phyloP scores from a whole-genome alignment of 164 flowering plant genomes.

The Malania oleifera region DNA sequence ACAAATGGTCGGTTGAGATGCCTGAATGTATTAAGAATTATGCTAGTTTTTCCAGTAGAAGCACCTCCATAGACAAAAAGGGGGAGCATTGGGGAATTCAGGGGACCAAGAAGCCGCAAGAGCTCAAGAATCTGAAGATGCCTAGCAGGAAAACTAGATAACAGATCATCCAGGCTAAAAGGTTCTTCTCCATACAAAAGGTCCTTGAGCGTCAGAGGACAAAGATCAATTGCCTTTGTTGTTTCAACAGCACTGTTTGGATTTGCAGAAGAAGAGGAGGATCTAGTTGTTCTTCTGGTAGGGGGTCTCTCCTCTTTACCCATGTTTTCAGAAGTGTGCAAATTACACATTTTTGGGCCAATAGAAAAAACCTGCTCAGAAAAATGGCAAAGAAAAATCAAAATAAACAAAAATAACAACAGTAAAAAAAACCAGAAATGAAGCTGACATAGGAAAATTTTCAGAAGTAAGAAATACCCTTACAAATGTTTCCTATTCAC shows the following conservation, averaged over 20 bases:
- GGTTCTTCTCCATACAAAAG: slow-evolving; percentile 40
- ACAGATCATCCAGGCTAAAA: slow-evolving; percentile 41
- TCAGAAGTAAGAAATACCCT: too few relatives aligned
- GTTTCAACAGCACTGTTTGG: slow-evolving; percentile 19
- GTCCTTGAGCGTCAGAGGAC: slow-evolving; percentile 30
- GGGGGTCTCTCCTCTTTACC: slow-evolving; percentile 40
- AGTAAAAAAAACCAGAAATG: too few relatives aligned
- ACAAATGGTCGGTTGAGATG: slow-evolving; percentile 84
- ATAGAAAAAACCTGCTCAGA: not conserved
- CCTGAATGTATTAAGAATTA: slow-evolving; percentile 52
- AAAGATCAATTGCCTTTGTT: slow-evolving; percentile 18
- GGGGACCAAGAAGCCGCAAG: slow-evolving; percentile 59
- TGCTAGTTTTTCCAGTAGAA: slow-evolving; percentile 81
- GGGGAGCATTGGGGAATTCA: slow-evolving; percentile 67
- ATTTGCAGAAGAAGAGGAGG: slow-evolving; percentile 25
- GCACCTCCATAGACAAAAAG: slow-evolving; percentile 71
- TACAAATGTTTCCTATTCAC: too few relatives aligned
- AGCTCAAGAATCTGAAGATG: slow-evolving; percentile 55
- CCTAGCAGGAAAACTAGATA: slow-evolving; percentile 66
- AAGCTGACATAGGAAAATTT: too few relatives aligned
- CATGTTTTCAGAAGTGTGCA: slow-evolving; percentile 27
- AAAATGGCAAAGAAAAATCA: too few relatives aligned
- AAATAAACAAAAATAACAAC: too few relatives aligned
- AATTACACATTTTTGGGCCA: not conserved
- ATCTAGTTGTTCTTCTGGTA: slow-evolving; percentile 60